phyloP scores from a whole-genome alignment of 2,329 filamentous ascomycete genomes.

The Claviceps digitariae region DNA sequence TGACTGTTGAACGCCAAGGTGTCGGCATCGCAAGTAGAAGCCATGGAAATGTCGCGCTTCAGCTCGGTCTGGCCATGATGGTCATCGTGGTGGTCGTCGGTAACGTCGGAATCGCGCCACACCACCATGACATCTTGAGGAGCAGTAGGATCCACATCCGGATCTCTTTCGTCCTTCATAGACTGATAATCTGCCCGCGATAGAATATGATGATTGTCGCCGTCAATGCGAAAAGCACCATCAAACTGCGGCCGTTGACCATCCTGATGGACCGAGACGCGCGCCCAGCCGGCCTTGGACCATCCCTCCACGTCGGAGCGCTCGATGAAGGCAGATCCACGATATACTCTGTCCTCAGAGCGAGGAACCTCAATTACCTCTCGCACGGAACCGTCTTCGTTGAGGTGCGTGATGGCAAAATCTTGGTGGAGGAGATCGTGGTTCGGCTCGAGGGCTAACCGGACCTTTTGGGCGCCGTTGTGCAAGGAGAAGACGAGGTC shows the following conservation, averaged over 20 bases:
- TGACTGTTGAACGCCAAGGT: slow-evolving; percentile 66
- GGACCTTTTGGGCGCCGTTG: slow-evolving; percentile 52
- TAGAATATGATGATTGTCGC: slow-evolving; percentile 79
- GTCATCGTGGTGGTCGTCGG: slow-evolving; percentile 13
- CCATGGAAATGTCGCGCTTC: slow-evolving; percentile 38
- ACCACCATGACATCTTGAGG: slow-evolving; percentile 72
- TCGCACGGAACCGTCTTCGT: slow-evolving; percentile 53
- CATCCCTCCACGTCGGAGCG: slow-evolving; percentile 48
- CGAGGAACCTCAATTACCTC: slow-evolving; percentile 58
- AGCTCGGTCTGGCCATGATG: slow-evolving; percentile 42
- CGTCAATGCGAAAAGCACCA: slow-evolving; percentile 69
- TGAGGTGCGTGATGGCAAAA: slow-evolving; percentile 60
- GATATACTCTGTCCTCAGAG: slow-evolving; percentile 67
- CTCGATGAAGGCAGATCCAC: slow-evolving; percentile 61
- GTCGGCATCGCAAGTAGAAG: slow-evolving; percentile 58
- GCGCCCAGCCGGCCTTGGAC: slow-evolving; percentile 75
- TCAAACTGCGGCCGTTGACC: slow-evolving; percentile 73
- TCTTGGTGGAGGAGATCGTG: slow-evolving; percentile 73
- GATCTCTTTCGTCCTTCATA: slow-evolving; percentile 60
- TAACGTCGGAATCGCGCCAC: slow-evolving; percentile 82
- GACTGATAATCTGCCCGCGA: slow-evolving; percentile 58
- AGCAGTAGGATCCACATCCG: slow-evolving; percentile 39
- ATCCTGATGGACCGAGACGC: slow-evolving; percentile 65
- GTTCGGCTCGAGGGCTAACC: slow-evolving; percentile 76
- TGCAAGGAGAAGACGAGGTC: slow-evolving; percentile 71